Percentiles rank a stretch among this genome's conserved stretches.
These are phyloP conservation scores for Trametes sp. DNA, from an alignment of 1,284 basidiomycete species.

Conservation along the genomic window DNA sequence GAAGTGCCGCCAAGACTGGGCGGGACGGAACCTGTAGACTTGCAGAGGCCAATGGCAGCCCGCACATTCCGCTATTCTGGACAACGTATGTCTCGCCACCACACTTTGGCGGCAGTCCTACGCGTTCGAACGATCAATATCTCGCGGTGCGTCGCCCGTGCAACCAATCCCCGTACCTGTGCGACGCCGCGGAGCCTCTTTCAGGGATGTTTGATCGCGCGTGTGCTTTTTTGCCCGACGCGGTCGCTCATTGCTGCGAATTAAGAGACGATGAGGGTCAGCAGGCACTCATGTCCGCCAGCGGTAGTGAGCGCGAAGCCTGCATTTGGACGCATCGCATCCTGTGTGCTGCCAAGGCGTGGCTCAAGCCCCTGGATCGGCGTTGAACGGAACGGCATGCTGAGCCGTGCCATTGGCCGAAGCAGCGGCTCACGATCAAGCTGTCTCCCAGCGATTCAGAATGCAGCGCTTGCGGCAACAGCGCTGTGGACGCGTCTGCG, in stretches of 20 bases:
- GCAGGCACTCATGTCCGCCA: conserved; percentile 20
- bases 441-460: conserved; percentile 15
- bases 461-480: conserved; percentile 2
- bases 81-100: not conserved
- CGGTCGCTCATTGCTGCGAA: conserved; percentile 15
- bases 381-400: conserved; percentile 3
- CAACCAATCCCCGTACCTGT: conserved; percentile 11
- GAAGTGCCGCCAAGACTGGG: conserved; percentile 12
- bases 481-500: not conserved
- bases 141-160: conserved; percentile 1
- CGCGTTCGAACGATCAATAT: conserved; percentile 23
- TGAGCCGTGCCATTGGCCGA: not conserved
- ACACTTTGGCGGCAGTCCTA: conserved; percentile 1
- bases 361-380: conserved; percentile 1
- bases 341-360: conserved; percentile 1
- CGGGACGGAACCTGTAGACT: conserved; percentile 5
- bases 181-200: conserved; percentile 2
- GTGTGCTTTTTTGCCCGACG: conserved; percentile 1
- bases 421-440: not conserved
- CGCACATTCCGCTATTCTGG: conserved; percentile 11
- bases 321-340: not conserved
- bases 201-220: not conserved
- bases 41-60: conserved; percentile 16
- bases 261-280: conserved; percentile 2
- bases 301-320: conserved; percentile 14